Conservation (phyloP, 257 asterid genomes). For the Rehmannia glutinosa region DNA sequence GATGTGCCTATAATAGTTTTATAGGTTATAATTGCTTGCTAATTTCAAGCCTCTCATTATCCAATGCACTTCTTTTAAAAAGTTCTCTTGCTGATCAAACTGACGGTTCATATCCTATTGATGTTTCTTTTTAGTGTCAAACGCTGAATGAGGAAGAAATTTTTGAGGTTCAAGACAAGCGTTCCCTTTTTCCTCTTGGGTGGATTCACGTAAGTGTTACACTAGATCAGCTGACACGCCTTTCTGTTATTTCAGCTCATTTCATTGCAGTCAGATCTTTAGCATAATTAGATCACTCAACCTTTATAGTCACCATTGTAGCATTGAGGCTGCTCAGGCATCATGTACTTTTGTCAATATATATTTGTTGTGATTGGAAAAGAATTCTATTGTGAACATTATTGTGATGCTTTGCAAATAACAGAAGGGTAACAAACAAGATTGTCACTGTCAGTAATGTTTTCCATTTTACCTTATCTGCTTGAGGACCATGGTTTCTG, state of each 20-base stretch:
- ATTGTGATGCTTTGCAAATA: neutral
- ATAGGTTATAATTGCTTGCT: neutral
- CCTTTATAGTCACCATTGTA: neutral
- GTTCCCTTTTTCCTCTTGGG: conserved; percentile 84
- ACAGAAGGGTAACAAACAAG: neutral
- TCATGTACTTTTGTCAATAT: conserved; percentile 1
- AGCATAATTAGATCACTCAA: neutral
- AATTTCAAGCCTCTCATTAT: neutral
- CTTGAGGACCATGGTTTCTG: neutral
- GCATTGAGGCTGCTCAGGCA: neutral
- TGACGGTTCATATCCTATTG: conserved; percentile 6
- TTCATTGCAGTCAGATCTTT: neutral
- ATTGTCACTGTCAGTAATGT: neutral
- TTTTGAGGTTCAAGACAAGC: conserved; percentile 76
- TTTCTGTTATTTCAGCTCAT: neutral
- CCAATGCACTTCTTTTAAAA: neutral
- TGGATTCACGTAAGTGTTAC: conserved; percentile 93
- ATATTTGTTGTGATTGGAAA: neutral
- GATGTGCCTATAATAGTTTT: neutral
- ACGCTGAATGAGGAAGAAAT: conserved; percentile 95
- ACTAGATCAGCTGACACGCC: conserved; percentile 12
- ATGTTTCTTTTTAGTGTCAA: conserved; percentile 55
- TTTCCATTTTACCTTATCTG: neutral
- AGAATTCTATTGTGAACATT: neutral
- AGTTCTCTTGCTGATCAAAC: neutral